Conservation (phyloP, 495 filamentous ascomycete genomes). For the Hyaloscypha variabilis region DNA sequence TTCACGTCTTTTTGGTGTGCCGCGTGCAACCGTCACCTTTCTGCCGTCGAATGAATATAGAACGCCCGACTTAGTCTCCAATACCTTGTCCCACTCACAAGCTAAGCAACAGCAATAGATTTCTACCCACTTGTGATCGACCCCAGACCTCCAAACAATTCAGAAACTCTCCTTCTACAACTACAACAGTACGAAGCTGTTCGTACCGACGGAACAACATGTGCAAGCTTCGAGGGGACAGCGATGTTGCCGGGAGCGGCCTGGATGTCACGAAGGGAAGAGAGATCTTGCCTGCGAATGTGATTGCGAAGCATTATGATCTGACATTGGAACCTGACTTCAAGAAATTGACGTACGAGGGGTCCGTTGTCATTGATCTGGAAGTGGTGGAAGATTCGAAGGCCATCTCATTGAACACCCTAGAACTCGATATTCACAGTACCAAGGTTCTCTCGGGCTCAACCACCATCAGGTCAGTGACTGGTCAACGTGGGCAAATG, state of each 20-base stretch:
- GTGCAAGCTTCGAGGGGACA: conserved; percentile 48
- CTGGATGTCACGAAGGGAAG: conserved; percentile 51
- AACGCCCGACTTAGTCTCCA: background rate
- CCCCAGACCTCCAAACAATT: conserved; percentile 18
- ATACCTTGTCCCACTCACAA: background rate
- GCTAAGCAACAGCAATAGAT: conserved; percentile 7
- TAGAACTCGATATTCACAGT: conserved; percentile 82
- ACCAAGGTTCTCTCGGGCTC: conserved; percentile 64
- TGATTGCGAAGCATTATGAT: conserved; percentile 69
- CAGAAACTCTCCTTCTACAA: conserved; percentile 22
- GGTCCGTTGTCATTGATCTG: conserved; percentile 71
- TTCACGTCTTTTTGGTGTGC: background rate
- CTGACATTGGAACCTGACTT: conserved; percentile 76
- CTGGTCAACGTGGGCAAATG: background rate
- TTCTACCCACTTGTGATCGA: conserved; percentile 7
- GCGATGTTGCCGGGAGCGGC: conserved; percentile 45
- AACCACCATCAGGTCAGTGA: conserved; percentile 42
- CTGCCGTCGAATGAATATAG: background rate
- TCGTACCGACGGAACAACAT: conserved; percentile 58
- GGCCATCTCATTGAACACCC: conserved; percentile 84
- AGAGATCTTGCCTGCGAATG: conserved; percentile 65
- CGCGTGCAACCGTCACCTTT: background rate
- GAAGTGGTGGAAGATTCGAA: conserved; percentile 84
- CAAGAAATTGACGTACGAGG: conserved; percentile 69
- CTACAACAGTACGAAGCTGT: conserved; percentile 43